Base-by-base conservation (phyloP, 495 filamentous ascomycete species). In the Penicillium malachiteum region DNA sequence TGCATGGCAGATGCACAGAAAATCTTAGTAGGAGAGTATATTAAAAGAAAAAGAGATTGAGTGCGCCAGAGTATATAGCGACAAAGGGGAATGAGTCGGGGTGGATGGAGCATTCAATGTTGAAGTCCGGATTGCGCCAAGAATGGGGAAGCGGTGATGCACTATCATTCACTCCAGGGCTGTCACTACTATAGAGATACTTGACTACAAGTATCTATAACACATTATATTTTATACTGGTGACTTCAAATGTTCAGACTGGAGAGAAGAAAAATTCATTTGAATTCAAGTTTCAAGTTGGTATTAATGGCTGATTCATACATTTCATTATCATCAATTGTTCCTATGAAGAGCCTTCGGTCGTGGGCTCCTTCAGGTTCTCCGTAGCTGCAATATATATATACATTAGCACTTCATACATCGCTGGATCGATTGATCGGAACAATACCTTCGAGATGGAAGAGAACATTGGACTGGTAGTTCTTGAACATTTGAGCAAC, bases 401-500 rank as follows among this genome's bases (percentile, higher is more conserved):
- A 34, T 33, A 26, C 21, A 26, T 34, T 35, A 35, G 33, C 14
- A 21, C 13, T 35, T 13, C 13, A 34, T 41, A 16, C 3, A 31
- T 41, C 40, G 42, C 32, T 46, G 14, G 47, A 43, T 26, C 21
- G 54, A 13, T 8, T 16, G 26, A 4, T 11, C 3, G 51, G 51
- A 33, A 62, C 52, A 73, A 51, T 79, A 95, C 94, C 94, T 84
- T 97, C 95, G 30, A 98, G 78, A 65, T 98, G 94, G 67, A 98
- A 98, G 2, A 97, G 78, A 12, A 98, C 94, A 64, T 97, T 98
- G 4, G 90, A 96, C 71, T 96, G 91, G 69, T 98, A 98, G 73
- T 97, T 98, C 80, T 97, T 96, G 78, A 97, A 98, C 94, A 98
- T 98, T 71, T 97, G 94, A 7, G 94, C 92, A 3, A 97, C 94